Evolutionary conservation across 306 rosid species (phyloP).

Genomic region (Ormosia emarginata): DNA sequence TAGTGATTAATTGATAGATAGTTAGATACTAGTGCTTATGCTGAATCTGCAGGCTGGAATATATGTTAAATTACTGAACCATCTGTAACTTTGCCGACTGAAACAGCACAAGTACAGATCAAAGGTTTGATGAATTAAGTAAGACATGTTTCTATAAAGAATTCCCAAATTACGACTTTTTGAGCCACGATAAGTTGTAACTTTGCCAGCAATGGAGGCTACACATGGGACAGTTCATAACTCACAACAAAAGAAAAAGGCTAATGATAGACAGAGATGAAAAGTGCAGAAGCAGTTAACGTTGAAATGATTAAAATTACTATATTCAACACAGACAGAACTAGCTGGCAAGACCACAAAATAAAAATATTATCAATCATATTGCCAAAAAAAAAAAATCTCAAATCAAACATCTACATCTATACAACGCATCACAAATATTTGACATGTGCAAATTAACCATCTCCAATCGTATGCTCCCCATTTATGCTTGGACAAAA

Average conservation of each 20-base stretch:
- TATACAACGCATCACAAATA: not conserved
- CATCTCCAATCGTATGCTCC: not conserved
- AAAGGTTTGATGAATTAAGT: slow-evolving; percentile 4
- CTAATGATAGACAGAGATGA: not conserved
- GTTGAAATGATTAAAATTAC: not conserved
- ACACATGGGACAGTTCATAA: slow-evolving; percentile 27
- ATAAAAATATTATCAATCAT: no score
- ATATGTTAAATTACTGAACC: slow-evolving; percentile 25
- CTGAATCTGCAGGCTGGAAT: slow-evolving; percentile 42
- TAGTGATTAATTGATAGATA: slow-evolving; percentile 16
- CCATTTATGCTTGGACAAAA: not conserved
- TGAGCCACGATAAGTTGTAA: slow-evolving; percentile 21
- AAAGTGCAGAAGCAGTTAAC: not conserved
- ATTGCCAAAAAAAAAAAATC: not conserved
- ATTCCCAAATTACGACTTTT: slow-evolving; percentile 16
- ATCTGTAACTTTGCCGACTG: slow-evolving; percentile 23
- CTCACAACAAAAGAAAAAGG: not conserved
- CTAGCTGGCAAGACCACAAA: slow-evolving; percentile 4
- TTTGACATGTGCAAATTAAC: slow-evolving; percentile 6
- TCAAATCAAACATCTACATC: not conserved
- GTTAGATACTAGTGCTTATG: not conserved
- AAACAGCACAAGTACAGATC: slow-evolving; percentile 34
- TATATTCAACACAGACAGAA: not conserved
- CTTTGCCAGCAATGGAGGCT: slow-evolving; percentile 40
- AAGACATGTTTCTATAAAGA: not conserved